These are phyloP conservation scores for Manihot esculenta DNA, from an alignment of 441 rosid species.

Conservation along the genomic window DNA sequence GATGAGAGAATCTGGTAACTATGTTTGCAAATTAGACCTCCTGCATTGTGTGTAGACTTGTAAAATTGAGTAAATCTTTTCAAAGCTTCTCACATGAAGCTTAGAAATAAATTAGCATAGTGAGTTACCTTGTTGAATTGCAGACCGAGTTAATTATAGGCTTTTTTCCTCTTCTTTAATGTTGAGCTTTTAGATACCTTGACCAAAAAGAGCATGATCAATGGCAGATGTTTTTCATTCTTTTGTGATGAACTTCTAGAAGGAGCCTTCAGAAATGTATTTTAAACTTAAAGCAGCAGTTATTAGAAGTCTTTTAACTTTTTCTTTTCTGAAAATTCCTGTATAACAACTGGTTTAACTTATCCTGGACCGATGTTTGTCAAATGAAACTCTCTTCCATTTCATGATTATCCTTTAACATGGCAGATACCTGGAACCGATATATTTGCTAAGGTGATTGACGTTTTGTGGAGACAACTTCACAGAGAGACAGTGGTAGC, in stretches of 20 bases:
- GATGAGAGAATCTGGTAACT: too few species aligned
- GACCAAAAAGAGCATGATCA: not conserved
- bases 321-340: too few species aligned
- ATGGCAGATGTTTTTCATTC: not conserved
- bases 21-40: not conserved
- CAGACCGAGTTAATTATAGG: not conserved
- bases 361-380: not conserved
- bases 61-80: too few species aligned
- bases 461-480: constrained; percentile 73
- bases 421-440: constrained; percentile 68
- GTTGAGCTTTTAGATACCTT: not conserved
- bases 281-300: not conserved
- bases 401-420: constrained; percentile 15
- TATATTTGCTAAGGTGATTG: constrained; percentile 86
- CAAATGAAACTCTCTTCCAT: not conserved
- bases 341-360: not conserved
- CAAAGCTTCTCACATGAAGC: too few species aligned
- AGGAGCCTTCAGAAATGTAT: not conserved
- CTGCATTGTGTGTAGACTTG: not conserved
- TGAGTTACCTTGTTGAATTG: not conserved
- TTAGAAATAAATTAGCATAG: not conserved
- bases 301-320: not conserved
- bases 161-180: not conserved
- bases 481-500: constrained; percentile 78
- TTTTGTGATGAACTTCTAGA: not conserved